A percentile compares a stretch with the other conserved stretches of the same genome.
Conservation (phyloP, 129 eudicot genomes). For the Saussurea involucrata region DNA sequence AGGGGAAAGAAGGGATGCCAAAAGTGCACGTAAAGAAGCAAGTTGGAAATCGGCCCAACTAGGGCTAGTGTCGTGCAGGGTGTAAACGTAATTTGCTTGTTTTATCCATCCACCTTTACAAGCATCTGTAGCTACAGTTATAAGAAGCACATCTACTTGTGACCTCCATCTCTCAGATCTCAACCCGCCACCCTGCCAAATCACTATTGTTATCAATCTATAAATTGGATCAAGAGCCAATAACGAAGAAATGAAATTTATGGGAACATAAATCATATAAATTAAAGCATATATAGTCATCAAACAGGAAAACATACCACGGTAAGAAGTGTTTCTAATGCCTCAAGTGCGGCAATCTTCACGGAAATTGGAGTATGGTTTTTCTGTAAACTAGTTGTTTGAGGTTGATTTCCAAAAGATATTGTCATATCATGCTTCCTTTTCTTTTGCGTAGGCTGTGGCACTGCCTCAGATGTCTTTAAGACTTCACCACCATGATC, state of each 20-base stretch:
- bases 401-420: conserved; percentile 37
- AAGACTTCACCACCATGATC: conserved; percentile 23
- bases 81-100: conserved; percentile 28
- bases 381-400: conserved; percentile 16
- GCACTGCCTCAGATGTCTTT: conserved; percentile 26
- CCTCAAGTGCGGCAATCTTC: conserved; percentile 83
- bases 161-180: conserved; percentile 75
- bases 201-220: not conserved
- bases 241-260: not conserved
- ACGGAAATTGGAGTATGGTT: conserved; percentile 42
- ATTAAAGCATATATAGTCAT: not conserved
- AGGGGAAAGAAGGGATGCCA: conserved; percentile 86
- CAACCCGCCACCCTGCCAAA: conserved; percentile 71
- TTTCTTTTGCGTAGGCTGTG: conserved; percentile 53
- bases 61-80: conserved; percentile 15
- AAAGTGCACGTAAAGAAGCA: conserved; percentile 82
- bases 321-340: conserved; percentile 70
- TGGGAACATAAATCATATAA: not conserved
- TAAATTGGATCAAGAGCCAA: not conserved
- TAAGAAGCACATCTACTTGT: conserved; percentile 55
- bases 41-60: conserved; percentile 68
- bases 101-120: conserved; percentile 64
- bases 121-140: conserved; percentile 56
- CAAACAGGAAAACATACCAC: conserved; percentile 49
- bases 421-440: conserved; percentile 59